These are phyloP conservation scores for Marasmius tenuissimus DNA, from an alignment of 1,284 basidiomycete genomes.

Conservation along the genomic window DNA sequence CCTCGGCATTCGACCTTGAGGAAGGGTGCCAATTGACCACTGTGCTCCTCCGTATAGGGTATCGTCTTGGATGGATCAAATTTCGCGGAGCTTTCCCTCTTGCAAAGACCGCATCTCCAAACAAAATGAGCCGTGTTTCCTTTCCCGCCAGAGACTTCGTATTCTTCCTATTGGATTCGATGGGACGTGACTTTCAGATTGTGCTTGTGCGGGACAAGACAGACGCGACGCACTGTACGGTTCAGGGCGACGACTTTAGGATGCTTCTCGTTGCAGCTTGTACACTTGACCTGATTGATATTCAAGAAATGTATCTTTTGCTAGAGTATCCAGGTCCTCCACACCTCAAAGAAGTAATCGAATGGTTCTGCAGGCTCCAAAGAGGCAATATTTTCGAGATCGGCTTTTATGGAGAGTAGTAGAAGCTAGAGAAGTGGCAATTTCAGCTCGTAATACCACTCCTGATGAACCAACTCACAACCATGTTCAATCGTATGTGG, in stretches of 20 bases:
- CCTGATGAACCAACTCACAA: conserved; percentile 32
- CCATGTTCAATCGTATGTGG: conserved; percentile 27
- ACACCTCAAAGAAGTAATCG: conserved; percentile 76
- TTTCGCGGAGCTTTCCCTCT: conserved; percentile 77
- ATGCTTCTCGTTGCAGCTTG: conserved; percentile 72
- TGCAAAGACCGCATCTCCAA: conserved; percentile 76
- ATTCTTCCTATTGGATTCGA: conserved; percentile 51
- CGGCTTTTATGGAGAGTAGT: conserved; percentile 71
- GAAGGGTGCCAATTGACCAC: conserved; percentile 57
- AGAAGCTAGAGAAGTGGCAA: conserved; percentile 35
- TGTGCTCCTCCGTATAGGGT: conserved; percentile 60
- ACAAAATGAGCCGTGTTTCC: conserved; percentile 73
- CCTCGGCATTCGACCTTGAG: conserved; percentile 75
- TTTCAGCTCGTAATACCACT: neutral
- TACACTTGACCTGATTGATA: conserved; percentile 68
- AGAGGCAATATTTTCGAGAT: conserved; percentile 74
- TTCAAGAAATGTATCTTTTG: conserved; percentile 3
- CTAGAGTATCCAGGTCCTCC: neutral
- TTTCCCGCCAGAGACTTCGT: conserved; percentile 63
- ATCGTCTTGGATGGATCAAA: conserved; percentile 58
- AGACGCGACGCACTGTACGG: conserved; percentile 46
- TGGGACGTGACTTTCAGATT: conserved; percentile 4
- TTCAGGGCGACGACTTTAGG: conserved; percentile 71
- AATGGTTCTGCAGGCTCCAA: conserved; percentile 59
- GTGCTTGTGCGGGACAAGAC: conserved; percentile 1